Base-by-base conservation (phyloP, 345 rosid species). In the Populus deltoides region DNA sequence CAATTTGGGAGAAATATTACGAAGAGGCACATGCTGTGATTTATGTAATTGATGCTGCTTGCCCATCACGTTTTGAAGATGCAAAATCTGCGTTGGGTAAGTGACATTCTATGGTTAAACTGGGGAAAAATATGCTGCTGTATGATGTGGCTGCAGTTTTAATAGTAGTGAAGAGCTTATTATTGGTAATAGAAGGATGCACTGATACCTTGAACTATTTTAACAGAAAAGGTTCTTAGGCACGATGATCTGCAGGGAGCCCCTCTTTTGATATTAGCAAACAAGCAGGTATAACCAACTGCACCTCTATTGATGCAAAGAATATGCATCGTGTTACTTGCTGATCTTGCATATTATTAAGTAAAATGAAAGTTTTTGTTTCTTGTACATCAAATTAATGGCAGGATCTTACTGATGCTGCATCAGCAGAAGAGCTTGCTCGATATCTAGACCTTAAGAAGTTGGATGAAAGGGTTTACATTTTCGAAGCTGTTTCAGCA, bases 1-100 rank as follows among this genome's bases (percentile, higher is more conserved):
- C 99, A 5, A 94, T 97, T 78, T 97, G 99, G 99, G 99, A 97
- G 87, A 97, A 97, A 86, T 97, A 97, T 75, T 97, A 92, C 70
- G 99, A 97, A 86, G 98, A 97, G 89, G 94, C 99, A 75, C 99
- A 97, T 75, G 98, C 99, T 35, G 82, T 94, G 80, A 82, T 97
- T 76, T 97, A 82, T 83, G 91, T 94, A 74, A 94, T 97, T 18
- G 98, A 97, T 88, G 98, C 98, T 59, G 88, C 97, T 79, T 90
- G 87, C 85, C 97, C 97, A 25, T 79, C 91, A n/a, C 95, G 98
- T 67, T 97, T 97, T 82, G 98, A 97, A 88, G 98, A 97, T 81
- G 84, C 97, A 55, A 97, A 97, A 86, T 92, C 94, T 82, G 97
- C 97, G 63, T 85, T 97, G 72, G 99, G 99, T 90, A 75, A 77